These are phyloP conservation scores for Phytophthora crassamura DNA, from an alignment of 352 stramenopile species.

Conservation along the genomic window DNA sequence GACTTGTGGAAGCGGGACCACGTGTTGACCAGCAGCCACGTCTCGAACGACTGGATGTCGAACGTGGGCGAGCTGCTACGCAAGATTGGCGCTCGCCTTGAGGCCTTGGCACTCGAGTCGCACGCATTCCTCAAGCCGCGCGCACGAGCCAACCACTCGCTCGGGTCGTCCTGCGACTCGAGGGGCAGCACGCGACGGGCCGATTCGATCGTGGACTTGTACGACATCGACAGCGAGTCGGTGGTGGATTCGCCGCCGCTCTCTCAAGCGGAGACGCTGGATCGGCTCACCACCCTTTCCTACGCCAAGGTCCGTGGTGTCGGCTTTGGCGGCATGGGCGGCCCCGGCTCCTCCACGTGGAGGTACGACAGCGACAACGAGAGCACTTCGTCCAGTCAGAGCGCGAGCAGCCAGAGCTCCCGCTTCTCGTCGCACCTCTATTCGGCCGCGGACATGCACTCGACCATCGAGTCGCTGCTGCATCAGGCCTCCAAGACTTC, in stretches of 20 bases:
- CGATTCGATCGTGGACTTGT: slow-evolving; percentile 66
- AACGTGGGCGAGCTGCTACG: slow-evolving; percentile 41
- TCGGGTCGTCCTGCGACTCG: slow-evolving; percentile 66
- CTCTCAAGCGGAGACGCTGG: slow-evolving; percentile 44
- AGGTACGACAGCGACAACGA: slow-evolving; percentile 66
- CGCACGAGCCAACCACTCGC: slow-evolving; percentile 50
- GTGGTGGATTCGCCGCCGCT: slow-evolving; percentile 41
- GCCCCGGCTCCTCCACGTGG: slow-evolving; percentile 41
- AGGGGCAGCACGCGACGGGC: slow-evolving; percentile 61
- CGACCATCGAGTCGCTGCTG: slow-evolving; percentile 77
- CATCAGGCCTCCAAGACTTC: slow-evolving; percentile 75
- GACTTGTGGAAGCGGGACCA: slow-evolving; percentile 71
- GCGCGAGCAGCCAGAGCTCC: slow-evolving; percentile 47
- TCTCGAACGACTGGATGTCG: slow-evolving; percentile 68
- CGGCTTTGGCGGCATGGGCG: slow-evolving; percentile 33
- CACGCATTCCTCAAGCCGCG: slow-evolving; percentile 50
- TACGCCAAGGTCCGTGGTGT: slow-evolving; percentile 51
- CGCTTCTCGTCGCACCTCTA: slow-evolving; percentile 54
- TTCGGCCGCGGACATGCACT: slow-evolving; percentile 67
- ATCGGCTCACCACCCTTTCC: slow-evolving; percentile 42
- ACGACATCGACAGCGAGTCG: slow-evolving; percentile 62
- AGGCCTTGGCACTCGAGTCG: slow-evolving; percentile 54
- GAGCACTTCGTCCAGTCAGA: slow-evolving; percentile 57
- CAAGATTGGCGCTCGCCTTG: slow-evolving; percentile 53
- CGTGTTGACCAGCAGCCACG: slow-evolving; percentile 60